These are phyloP conservation scores for Pichia sp. DNA, from an alignment of 1,139 yeast genomes.

Conservation along the genomic window DNA sequence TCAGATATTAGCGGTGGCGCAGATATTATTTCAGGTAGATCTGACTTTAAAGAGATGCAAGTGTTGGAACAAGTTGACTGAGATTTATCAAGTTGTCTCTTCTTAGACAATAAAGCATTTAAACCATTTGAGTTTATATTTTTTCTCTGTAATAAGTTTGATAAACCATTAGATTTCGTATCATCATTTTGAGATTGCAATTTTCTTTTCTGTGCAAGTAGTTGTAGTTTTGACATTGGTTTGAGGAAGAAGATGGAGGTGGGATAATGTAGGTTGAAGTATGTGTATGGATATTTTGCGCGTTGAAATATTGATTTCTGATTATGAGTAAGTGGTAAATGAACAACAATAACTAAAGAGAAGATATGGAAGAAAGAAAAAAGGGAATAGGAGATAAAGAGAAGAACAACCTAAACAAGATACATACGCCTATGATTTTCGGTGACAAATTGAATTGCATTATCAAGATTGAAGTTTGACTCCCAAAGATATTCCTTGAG, in stretches of 20 bases:
- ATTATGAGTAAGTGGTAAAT: background rate
- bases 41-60: too few species aligned
- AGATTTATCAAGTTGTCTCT: background rate
- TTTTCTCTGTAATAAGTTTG: constrained; percentile 2
- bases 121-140: background rate
- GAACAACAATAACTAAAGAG: background rate
- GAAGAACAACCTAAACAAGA: constrained; percentile 27
- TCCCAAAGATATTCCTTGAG: constrained; percentile 17
- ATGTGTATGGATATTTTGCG: background rate
- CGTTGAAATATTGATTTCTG: background rate
- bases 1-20: background rate
- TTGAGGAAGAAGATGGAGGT: background rate
- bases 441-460: constrained; percentile 20
- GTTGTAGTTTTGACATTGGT: constrained; percentile 15
- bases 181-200: background rate
- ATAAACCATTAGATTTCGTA: background rate
- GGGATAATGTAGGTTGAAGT: too few species aligned
- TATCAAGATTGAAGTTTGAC: constrained; percentile 10
- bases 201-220: constrained; percentile 12
- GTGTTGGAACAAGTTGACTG: too few species aligned
- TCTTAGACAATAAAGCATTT: background rate
- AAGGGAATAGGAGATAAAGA: background rate
- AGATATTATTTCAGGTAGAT: background rate
- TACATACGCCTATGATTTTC: constrained; percentile 31
- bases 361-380: background rate